A percentile compares a stretch with the other conserved stretches of the same genome.
These are phyloP conservation scores for Phytophthora europaea DNA, from an alignment of 352 stramenopile genomes.

Conservation along the genomic window DNA sequence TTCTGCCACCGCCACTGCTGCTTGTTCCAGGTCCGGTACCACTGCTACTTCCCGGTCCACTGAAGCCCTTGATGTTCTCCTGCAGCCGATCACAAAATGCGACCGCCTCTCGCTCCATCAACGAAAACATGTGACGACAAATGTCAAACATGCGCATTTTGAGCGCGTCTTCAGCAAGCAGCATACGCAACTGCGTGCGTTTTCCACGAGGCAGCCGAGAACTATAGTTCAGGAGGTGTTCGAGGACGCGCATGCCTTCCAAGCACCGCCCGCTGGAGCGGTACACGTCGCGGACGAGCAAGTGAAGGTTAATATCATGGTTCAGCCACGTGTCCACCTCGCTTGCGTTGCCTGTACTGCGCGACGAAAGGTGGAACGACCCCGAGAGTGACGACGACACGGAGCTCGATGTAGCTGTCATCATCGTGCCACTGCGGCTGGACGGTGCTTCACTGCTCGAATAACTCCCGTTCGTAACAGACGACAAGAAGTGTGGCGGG, in stretches of 20 bases:
- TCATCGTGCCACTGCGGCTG: slow-evolving; percentile 72
- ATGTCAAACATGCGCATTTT: slow-evolving; percentile 83
- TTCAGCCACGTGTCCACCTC: slow-evolving; percentile 86
- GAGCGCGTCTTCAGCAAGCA: slow-evolving; percentile 80
- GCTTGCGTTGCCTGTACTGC: slow-evolving; percentile 64
- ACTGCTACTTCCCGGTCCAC: slow-evolving; percentile 48
- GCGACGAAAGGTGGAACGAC: slow-evolving; percentile 65
- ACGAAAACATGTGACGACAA: slow-evolving; percentile 75
- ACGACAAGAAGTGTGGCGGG: slow-evolving; percentile 71
- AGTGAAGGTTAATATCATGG: slow-evolving; percentile 87
- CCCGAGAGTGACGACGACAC: slow-evolving; percentile 70
- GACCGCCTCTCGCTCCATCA: slow-evolving; percentile 82
- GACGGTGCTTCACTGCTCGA: slow-evolving; percentile 62
- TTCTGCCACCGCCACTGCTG: slow-evolving; percentile 65
- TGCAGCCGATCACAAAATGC: slow-evolving; percentile 78
- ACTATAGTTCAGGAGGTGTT: slow-evolving; percentile 84
- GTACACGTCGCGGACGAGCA: slow-evolving; percentile 85
- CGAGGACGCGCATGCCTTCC: slow-evolving; percentile 81
- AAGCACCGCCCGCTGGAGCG: slow-evolving; percentile 80
- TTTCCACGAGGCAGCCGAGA: slow-evolving; percentile 78
- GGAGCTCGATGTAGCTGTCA: slow-evolving; percentile 75
- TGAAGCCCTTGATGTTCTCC: slow-evolving; percentile 75
- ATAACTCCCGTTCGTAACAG: slow-evolving; percentile 55
- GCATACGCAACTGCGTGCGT: slow-evolving; percentile 81
- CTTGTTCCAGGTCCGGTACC: slow-evolving; percentile 54